Evolutionary conservation across 768 basidiomycete genomes (phyloP).

Genomic region (Sarcomyxa edulis): DNA sequence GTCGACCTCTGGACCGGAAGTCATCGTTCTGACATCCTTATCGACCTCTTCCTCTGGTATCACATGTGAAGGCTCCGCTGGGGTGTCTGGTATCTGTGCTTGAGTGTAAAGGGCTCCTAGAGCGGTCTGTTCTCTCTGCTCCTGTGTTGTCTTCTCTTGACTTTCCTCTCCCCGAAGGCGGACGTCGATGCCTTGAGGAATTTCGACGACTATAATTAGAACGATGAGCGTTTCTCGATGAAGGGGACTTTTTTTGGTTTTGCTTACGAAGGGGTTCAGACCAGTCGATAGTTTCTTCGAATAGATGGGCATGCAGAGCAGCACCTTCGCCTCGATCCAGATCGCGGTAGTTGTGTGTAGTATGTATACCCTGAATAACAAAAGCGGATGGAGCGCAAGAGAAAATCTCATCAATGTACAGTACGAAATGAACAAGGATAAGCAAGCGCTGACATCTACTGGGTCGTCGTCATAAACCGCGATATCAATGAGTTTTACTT

Average conservation of each 20-base stretch:
- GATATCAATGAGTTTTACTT: conserved; percentile 75
- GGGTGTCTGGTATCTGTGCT: conserved; percentile 73
- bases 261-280: conserved; percentile 74
- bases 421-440: conserved; percentile 33
- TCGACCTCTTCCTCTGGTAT: conserved; percentile 70
- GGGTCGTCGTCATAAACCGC: conserved; percentile 89
- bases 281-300: conserved; percentile 88
- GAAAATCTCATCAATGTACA: conserved; percentile 46
- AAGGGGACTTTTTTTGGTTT: conserved; percentile 11
- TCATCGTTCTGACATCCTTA: conserved; percentile 57
- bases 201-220: conserved; percentile 48
- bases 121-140: conserved; percentile 73
- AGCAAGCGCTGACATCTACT: conserved; percentile 70
- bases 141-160: conserved; percentile 65
- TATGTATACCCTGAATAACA: conserved; percentile 65
- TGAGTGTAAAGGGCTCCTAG: conserved; percentile 66
- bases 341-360: conserved; percentile 71
- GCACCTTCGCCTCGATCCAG: conserved; percentile 86
- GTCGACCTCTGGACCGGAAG: conserved; percentile 63
- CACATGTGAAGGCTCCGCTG: conserved; percentile 58
- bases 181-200: conserved; percentile 51
- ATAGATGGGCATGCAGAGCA: conserved; percentile 74
- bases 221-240: conserved; percentile 4
- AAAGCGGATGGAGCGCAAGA: conserved; percentile 20
- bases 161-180: conserved; percentile 60